Percentiles rank a stretch among this genome's conserved stretches.
phyloP scores from a whole-genome alignment of 176 grass and related monocot species.

The Triticum turgidum region DNA sequence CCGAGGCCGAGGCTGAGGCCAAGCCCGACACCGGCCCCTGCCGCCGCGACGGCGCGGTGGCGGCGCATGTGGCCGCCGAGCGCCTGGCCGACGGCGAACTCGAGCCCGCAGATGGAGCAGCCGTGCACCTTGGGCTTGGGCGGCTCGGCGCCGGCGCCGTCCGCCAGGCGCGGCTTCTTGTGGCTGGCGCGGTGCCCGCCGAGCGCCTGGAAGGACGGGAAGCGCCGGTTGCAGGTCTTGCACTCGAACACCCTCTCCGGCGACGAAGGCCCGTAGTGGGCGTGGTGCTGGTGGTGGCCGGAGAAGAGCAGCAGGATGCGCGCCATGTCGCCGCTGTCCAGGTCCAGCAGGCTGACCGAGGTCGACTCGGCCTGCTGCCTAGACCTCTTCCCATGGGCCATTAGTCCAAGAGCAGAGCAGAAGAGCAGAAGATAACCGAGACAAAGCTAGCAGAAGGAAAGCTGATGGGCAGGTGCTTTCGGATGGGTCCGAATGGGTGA shows the following conservation, averaged over 20 bases:
- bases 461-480: not conserved
- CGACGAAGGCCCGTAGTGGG: not conserved
- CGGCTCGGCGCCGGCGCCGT: conserved; percentile 15
- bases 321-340: conserved; percentile 59
- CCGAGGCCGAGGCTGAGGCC: conserved; percentile 22
- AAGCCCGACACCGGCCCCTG: not conserved
- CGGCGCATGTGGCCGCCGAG: conserved; percentile 96
- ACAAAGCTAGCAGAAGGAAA: not conserved
- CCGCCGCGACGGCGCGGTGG: conserved; percentile 47
- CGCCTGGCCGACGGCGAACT: conserved; percentile 94
- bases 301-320: conserved; percentile 70
- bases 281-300: not conserved
- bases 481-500: not conserved
- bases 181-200: conserved; percentile 95
- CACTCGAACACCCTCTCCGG: conserved; percentile 77
- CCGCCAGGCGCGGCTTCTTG: conserved; percentile 64
- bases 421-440: not conserved
- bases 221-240: conserved; percentile 84
- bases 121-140: conserved; percentile 77
- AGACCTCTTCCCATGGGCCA: conserved; percentile 65
- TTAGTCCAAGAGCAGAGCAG: not conserved
- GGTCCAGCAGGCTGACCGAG: conserved; percentile 35
- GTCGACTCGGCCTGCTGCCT: conserved; percentile 40
- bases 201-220: conserved; percentile 92
- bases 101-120: conserved; percentile 91